phyloP scores from a whole-genome alignment of 176 grass and related monocot genomes.

The Lolium multiflorum region DNA sequence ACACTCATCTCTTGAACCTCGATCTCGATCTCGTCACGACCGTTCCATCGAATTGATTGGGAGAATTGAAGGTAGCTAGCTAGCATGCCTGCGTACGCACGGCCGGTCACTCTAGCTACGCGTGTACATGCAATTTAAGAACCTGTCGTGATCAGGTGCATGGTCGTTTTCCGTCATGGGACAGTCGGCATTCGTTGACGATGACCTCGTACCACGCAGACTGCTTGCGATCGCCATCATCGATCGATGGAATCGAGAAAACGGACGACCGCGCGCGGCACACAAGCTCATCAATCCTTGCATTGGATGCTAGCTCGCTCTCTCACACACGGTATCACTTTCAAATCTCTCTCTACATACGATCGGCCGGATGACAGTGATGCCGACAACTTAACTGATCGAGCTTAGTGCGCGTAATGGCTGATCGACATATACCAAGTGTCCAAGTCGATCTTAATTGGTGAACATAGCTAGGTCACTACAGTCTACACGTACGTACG shows the following conservation, averaged over 20 bases:
- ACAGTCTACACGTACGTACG: background rate
- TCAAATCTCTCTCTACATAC: background rate
- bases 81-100: background rate
- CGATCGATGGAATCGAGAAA: conserved; percentile 55
- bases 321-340: background rate
- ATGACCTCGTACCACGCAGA: conserved; percentile 34
- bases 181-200: conserved; percentile 30
- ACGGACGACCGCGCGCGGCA: background rate
- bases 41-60: background rate
- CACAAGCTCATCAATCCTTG: conserved; percentile 24
- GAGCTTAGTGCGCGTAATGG: conserved; percentile 12
- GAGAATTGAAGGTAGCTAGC: background rate
- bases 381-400: conserved; percentile 37
- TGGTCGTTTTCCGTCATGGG: conserved; percentile 21
- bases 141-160: conserved; percentile 21
- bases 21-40: background rate
- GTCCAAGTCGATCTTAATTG: background rate
- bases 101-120: background rate
- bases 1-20: background rate
- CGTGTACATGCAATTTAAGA: background rate
- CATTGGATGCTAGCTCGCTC: conserved; percentile 30
- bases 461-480: background rate
- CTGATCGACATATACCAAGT: background rate
- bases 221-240: background rate
- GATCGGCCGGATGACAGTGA: background rate